phyloP scores from a whole-genome alignment of 164 flowering plant species.

The Protea cynaroides region DNA sequence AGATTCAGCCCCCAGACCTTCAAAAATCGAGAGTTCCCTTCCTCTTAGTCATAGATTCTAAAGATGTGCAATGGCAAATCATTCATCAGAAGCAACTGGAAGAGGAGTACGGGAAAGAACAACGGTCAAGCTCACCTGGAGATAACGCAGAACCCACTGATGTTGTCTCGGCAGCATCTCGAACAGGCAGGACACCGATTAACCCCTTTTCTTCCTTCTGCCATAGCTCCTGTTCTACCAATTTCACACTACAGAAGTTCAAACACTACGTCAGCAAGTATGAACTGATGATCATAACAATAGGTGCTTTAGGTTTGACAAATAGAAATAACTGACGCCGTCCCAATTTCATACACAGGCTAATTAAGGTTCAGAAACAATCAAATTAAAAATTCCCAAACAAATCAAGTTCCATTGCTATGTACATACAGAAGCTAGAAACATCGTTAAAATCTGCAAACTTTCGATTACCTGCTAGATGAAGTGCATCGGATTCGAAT shows the following conservation, averaged over 20 bases:
- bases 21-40: not conserved
- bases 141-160: slow-evolving; percentile 41
- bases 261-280: not conserved
- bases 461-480: slow-evolving; percentile 59
- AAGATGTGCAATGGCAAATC: not conserved
- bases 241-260: slow-evolving; percentile 57
- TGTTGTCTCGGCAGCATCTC: slow-evolving; percentile 65
- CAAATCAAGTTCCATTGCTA: not conserved
- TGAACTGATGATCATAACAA: too few species aligned
- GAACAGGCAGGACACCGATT: slow-evolving; percentile 89
- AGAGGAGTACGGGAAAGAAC: too few species aligned
- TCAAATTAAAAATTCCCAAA: not conserved
- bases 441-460: not conserved
- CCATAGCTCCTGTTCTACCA: slow-evolving; percentile 99
- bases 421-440: not conserved
- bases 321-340: not conserved
- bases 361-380: not conserved
- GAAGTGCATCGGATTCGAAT: slow-evolving; percentile 98
- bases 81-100: not conserved
- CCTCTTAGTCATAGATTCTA: not conserved
- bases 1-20: slow-evolving; percentile 52
- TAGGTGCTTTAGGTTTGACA: not conserved
- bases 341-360: not conserved
- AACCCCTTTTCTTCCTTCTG: slow-evolving; percentile 97
- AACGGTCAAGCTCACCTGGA: slow-evolving; percentile 38